phyloP scores from a whole-genome alignment of 129 eudicot genomes.

The Pittosporum tobira region DNA sequence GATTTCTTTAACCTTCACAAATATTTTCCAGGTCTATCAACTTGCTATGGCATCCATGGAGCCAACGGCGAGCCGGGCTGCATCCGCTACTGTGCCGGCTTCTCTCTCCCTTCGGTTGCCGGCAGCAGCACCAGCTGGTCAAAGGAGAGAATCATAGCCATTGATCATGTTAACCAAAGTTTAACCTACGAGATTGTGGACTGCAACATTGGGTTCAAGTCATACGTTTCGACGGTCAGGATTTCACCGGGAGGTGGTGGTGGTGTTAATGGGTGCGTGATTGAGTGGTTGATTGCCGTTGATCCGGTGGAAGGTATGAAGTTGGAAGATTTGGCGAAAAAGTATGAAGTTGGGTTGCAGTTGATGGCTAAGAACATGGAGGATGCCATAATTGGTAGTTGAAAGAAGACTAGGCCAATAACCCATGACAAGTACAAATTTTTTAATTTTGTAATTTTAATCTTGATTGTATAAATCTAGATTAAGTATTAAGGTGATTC shows the following conservation, averaged over 20 bases:
- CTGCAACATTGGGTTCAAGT: constrained; percentile 37
- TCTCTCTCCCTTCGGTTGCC: constrained; percentile 14
- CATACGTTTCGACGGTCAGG: constrained; percentile 35
- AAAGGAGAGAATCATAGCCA: constrained; percentile 34
- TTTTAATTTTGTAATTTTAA: too few relatives aligned
- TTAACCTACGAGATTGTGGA: constrained; percentile 42
- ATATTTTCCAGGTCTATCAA: constrained; percentile 35
- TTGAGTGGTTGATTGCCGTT: constrained; percentile 40
- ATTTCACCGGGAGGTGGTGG: constrained; percentile 13
- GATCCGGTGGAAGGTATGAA: constrained; percentile 41
- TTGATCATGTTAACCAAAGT: constrained; percentile 19
- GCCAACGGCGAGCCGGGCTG: constrained; percentile 44
- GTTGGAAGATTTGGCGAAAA: constrained; percentile 32
- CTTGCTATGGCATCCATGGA: constrained; percentile 39
- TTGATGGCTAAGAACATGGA: constrained; percentile 6
- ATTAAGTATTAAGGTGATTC: too few relatives aligned
- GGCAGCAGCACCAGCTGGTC: constrained; percentile 22
- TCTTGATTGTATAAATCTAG: too few relatives aligned
- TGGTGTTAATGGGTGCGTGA: constrained; percentile 19
- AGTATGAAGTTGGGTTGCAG: background rate
- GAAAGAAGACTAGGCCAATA: too few relatives aligned
- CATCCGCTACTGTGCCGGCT: constrained; percentile 32
- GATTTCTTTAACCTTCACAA: constrained; percentile 48
- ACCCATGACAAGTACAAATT: too few relatives aligned
- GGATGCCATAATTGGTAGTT: constrained; percentile 5